Conservation (phyloP, 345 rosid species). For the Pugionium dolabratum region DNA sequence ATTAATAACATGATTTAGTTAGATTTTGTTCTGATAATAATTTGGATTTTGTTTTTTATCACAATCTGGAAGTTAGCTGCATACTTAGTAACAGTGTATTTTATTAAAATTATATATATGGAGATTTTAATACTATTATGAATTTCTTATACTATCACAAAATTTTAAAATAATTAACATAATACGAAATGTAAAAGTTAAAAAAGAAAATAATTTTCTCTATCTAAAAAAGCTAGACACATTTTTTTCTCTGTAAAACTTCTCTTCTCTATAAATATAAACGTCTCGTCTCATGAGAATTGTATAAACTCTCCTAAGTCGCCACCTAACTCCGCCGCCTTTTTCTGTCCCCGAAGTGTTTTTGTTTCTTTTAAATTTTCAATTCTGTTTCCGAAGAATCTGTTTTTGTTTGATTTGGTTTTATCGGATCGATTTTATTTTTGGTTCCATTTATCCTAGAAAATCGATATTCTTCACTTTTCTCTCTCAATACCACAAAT, state of each 20-base stretch:
- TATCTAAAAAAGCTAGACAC: not conserved
- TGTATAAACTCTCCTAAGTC: conserved; percentile 6
- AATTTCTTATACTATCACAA: too few species aligned
- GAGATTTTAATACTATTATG: too few species aligned
- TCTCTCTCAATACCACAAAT: not conserved
- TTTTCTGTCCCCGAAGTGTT: conserved; percentile 12
- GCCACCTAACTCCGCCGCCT: conserved; percentile 39
- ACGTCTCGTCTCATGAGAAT: not conserved
- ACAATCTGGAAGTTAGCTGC: not conserved
- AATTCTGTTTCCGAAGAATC: not conserved
- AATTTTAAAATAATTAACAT: not conserved
- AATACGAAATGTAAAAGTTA: not conserved
- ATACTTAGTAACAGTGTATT: too few species aligned
- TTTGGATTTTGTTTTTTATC: too few species aligned
- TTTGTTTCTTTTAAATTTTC: not conserved
- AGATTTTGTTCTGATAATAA: not conserved
- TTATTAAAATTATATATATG: too few species aligned
- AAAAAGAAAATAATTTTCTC: not conserved
- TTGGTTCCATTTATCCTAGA: too few species aligned
- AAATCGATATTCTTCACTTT: not conserved
- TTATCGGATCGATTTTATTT: not conserved
- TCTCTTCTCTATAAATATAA: conserved; percentile 14
- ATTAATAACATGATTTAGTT: not conserved
- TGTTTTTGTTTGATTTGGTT: not conserved
- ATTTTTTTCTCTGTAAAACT: not conserved